Percentiles rank a stretch among this genome's conserved stretches.
Conservation (phyloP, 108 stramenopile genomes). For the Conticribra weissflogii region DNA sequence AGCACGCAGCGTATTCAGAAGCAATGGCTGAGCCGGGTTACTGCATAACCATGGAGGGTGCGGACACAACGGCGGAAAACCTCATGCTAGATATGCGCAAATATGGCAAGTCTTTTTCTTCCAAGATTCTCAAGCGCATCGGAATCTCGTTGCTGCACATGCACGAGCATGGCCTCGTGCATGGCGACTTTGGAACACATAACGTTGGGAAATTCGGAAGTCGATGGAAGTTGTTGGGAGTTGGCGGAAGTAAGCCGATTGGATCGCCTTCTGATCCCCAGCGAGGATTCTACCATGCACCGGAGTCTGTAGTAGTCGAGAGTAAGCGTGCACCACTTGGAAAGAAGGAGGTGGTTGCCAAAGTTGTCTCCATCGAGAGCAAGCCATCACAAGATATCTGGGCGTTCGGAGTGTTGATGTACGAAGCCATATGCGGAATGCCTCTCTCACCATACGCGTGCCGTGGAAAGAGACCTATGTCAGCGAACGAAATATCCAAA, state of each 20-base stretch:
- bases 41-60: conserved; percentile 91
- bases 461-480: conserved; percentile 84
- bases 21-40: conserved; percentile 91
- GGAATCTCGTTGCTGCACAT: conserved; percentile 83
- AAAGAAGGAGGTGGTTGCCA: conserved; percentile 67
- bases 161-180: conserved; percentile 88
- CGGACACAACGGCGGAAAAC: conserved; percentile 89
- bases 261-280: conserved; percentile 78
- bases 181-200: conserved; percentile 89
- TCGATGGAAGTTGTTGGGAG: conserved; percentile 85
- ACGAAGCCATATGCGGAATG: conserved; percentile 78
- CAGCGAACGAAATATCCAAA: conserved; percentile 65
- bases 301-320: conserved; percentile 80
- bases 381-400: conserved; percentile 83
- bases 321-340: conserved; percentile 60
- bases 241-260: conserved; percentile 79
- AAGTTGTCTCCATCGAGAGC: conserved; percentile 71
- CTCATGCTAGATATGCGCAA: conserved; percentile 86
- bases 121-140: conserved; percentile 81
- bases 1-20: conserved; percentile 88
- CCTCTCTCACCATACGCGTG: conserved; percentile 83
- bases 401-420: conserved; percentile 83
- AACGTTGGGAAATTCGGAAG: conserved; percentile 88
- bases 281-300: conserved; percentile 88
- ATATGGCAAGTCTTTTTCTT: conserved; percentile 70